A percentile compares a stretch with the other conserved stretches of the same genome.
phyloP scores from a whole-genome alignment of 2,329 filamentous ascomycete species.

The Monosporascus sp. region DNA sequence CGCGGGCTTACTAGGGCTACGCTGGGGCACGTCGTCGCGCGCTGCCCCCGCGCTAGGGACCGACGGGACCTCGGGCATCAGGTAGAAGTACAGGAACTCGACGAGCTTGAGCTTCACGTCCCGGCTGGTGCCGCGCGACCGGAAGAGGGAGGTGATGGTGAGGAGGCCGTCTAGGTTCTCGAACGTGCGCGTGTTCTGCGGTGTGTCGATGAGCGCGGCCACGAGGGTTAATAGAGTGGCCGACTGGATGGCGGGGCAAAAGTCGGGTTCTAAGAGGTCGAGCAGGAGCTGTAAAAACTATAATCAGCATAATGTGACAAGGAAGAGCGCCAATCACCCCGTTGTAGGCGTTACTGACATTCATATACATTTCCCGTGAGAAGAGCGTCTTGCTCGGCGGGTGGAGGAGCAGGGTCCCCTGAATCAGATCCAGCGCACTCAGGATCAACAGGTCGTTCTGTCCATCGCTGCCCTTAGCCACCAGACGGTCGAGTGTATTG shows the following conservation, averaged over 20 bases:
- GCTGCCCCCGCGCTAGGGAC: constrained; percentile 44
- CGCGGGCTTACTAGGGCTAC: constrained; percentile 63
- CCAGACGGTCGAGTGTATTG: constrained; percentile 75
- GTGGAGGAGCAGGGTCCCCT: constrained; percentile 82
- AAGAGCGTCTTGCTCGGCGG: constrained; percentile 86
- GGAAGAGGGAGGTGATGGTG: constrained; percentile 89
- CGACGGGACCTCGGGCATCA: constrained; percentile 80
- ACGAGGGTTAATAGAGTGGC: constrained; percentile 86
- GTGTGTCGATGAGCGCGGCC: constrained; percentile 78
- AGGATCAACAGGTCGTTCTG: constrained; percentile 86
- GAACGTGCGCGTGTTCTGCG: constrained; percentile 84
- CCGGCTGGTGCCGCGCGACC: constrained; percentile 74
- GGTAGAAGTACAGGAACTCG: constrained; percentile 97
- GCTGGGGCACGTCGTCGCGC: constrained; percentile 46
- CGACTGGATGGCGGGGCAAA: constrained; percentile 87
- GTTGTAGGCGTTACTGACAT: constrained; percentile 45
- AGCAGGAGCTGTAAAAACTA: constrained; percentile 61
- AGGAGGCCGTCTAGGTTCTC: constrained; percentile 87
- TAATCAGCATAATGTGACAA: background rate
- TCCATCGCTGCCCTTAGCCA: constrained; percentile 76
- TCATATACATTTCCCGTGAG: constrained; percentile 88
- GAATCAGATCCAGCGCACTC: constrained; percentile 79
- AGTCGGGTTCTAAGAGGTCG: constrained; percentile 87
- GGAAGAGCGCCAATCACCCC: background rate
- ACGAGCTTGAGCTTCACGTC: constrained; percentile 95